Evolutionary conservation across 352 stramenopile species (phyloP).

Genomic region (Pythium grandisporangium): DNA sequence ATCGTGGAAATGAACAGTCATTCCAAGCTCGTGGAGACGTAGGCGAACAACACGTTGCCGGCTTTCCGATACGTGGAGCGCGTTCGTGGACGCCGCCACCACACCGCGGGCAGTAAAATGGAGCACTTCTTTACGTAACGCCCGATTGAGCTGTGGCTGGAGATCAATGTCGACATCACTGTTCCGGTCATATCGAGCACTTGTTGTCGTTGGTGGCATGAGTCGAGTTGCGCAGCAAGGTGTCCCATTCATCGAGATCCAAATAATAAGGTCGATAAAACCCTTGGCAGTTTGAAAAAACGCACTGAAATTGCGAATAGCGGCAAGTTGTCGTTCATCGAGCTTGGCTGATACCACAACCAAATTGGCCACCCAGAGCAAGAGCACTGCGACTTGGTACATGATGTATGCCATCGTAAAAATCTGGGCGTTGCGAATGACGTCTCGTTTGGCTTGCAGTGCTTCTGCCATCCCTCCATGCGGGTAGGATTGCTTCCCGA

Average conservation of each 20-base stretch:
- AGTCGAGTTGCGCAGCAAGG: too few species aligned
- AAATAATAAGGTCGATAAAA: conserved; percentile 80
- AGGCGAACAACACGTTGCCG: conserved; percentile 60
- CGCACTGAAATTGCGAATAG: conserved; percentile 51
- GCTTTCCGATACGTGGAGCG: conserved; percentile 28
- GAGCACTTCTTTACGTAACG: conserved; percentile 81
- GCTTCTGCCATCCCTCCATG: conserved; percentile 72
- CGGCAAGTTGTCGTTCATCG: conserved; percentile 14
- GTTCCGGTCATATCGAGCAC: conserved; percentile 37
- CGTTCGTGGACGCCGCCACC: conserved; percentile 65
- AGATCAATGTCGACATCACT: conserved; percentile 78
- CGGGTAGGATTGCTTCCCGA: conserved; percentile 66
- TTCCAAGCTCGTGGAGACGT: conserved; percentile 71
- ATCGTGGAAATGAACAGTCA: conserved; percentile 75
- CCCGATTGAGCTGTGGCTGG: conserved; percentile 80
- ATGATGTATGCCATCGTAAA: conserved; percentile 75
- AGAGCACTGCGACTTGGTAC: conserved; percentile 81
- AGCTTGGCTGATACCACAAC: conserved; percentile 27
- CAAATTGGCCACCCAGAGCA: conserved; percentile 61
- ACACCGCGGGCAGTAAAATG: conserved; percentile 84
- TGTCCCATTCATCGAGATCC: conserved; percentile 65
- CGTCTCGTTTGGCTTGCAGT: conserved; percentile 66
- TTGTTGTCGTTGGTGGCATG: too few species aligned
- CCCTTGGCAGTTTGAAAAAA: conserved; percentile 71
- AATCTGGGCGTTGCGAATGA: conserved; percentile 71